Conservation (phyloP, 805 yeast species). For the Pichia membranifaciens region DNA sequence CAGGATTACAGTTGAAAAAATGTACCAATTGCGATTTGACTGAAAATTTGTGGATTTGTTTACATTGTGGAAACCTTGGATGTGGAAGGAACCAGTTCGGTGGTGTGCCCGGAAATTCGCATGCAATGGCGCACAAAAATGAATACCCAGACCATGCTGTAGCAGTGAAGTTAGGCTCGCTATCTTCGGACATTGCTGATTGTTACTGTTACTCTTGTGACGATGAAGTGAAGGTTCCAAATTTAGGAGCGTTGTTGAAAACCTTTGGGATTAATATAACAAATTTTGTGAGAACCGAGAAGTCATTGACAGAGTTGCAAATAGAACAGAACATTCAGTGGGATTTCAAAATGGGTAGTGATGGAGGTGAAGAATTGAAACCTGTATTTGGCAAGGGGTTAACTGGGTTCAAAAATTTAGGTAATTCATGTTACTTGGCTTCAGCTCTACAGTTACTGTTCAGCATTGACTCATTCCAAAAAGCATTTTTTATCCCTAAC, state of each 20-base stretch:
- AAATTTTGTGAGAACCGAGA: conserved; percentile 67
- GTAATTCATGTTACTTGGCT: conserved; percentile 88
- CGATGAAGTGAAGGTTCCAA: conserved; percentile 80
- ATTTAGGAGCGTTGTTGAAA: conserved; percentile 40
- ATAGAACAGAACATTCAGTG: conserved; percentile 89
- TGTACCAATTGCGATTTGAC: conserved; percentile 58
- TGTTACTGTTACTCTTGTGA: conserved; percentile 84
- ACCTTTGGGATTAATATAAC: conserved; percentile 64
- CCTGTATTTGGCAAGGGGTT: conserved; percentile 71
- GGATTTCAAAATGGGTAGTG: conserved; percentile 80
- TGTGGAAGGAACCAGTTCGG: conserved; percentile 96
- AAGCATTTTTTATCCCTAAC: conserved; percentile 33
- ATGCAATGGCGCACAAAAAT: conserved; percentile 72
- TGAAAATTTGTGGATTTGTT: conserved; percentile 88
- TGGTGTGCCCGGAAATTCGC: conserved; percentile 89
- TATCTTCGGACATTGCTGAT: conserved; percentile 75
- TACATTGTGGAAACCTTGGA: conserved; percentile 84
- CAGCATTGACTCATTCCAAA: conserved; percentile 34
- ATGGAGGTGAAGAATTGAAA: conserved; percentile 55
- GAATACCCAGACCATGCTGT: conserved; percentile 54
- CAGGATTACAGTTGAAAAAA: conserved; percentile 32
- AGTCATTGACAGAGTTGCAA: conserved; percentile 80
- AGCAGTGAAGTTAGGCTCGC: conserved; percentile 87
- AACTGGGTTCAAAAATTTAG: conserved; percentile 84
- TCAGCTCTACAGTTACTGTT: conserved; percentile 74